These are phyloP conservation scores for Kwoniella botswanensis DNA, from an alignment of 768 basidiomycete genomes.

Conservation along the genomic window DNA sequence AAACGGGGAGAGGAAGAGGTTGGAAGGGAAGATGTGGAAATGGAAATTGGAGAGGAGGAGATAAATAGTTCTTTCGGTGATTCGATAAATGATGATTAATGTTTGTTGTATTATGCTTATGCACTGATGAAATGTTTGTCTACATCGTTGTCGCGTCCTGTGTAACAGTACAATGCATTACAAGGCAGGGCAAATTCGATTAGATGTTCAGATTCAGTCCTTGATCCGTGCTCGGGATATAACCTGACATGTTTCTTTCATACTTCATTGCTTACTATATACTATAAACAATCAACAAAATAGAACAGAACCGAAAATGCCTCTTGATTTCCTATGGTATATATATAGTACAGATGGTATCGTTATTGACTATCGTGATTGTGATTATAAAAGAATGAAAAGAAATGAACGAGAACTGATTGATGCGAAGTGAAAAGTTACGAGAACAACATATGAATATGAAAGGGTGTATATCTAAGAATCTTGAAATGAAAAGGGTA, in stretches of 20 bases:
- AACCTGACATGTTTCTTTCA: background rate
- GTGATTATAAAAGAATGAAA: no score
- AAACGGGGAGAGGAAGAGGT: constrained; percentile 47
- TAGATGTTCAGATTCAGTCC: background rate
- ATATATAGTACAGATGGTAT: no score
- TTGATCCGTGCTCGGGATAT: background rate
- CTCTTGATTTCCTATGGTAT: no score
- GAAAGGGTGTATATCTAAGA: background rate
- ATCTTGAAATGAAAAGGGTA: no score
- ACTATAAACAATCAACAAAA: constrained; percentile 6
- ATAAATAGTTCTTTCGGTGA: constrained; percentile 17
- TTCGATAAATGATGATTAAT: no score
- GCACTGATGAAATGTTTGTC: no score
- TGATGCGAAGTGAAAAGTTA: background rate
- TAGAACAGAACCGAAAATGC: background rate
- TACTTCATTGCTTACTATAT: background rate
- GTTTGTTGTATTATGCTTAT: no score
- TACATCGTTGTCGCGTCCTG: no score
- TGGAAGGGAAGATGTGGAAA: constrained; percentile 50
- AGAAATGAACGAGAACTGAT: no score
- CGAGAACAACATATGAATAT: background rate
- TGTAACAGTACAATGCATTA: no score
- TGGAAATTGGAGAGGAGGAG: constrained; percentile 55
- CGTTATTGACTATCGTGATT: no score
- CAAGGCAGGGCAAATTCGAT: no score